A percentile compares a stretch with the other conserved stretches of the same genome.
Evolutionary conservation across 176 grass and related monocot species (phyloP).

Genomic region (Eleusine coracana): DNA sequence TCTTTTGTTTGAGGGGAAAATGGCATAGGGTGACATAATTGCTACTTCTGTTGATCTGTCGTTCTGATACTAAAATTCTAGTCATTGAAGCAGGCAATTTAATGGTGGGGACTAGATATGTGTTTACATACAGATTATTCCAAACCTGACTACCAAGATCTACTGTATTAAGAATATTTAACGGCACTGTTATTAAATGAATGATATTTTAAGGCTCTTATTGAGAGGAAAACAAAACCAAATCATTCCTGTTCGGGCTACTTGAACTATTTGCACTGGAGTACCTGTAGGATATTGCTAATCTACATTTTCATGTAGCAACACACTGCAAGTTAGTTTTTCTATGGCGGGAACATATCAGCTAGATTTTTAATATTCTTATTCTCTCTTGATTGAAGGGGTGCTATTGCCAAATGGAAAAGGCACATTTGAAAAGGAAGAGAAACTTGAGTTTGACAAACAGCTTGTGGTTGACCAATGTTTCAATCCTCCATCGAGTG

Average conservation of each 20-base stretch:
- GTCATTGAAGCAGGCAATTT: neutral
- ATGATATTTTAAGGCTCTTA: neutral
- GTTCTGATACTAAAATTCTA: neutral
- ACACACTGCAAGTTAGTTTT: neutral
- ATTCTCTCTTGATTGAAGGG: constrained; percentile 25
- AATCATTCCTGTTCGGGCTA: neutral
- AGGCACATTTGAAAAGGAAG: neutral
- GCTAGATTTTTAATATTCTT: constrained; percentile 15
- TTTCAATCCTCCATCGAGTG: neutral
- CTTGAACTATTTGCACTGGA: neutral
- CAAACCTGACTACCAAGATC: neutral
- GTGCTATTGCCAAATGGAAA: neutral
- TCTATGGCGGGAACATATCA: neutral
- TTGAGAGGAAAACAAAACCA: neutral
- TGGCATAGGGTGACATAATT: neutral
- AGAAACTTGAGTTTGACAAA: constrained; percentile 11
- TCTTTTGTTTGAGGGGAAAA: neutral
- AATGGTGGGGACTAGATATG: no score
- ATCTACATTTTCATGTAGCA: neutral
- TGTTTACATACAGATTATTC: neutral
- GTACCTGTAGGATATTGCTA: neutral
- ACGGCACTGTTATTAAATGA: neutral
- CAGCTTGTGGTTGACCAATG: neutral
- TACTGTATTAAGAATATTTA: neutral
- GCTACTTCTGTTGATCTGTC: neutral